Evolutionary conservation across 352 stramenopile species (phyloP).

Genomic region (Pythium inflatum): DNA sequence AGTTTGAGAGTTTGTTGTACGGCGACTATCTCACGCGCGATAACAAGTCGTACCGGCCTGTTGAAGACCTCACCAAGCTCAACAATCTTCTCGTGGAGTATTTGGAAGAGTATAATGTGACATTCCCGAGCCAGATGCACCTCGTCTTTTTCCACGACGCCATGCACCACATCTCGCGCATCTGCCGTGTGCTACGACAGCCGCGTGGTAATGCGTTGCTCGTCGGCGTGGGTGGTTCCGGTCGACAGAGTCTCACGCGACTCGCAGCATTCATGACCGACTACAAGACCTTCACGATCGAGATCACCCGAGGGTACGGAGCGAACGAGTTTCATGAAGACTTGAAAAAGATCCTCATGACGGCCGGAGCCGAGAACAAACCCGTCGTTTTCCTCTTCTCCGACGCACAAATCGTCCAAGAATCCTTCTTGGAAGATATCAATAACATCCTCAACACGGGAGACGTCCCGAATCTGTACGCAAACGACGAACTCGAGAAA

Average conservation of each 20-base stretch:
- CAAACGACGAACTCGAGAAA: constrained; percentile 90
- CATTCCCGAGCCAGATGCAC: constrained; percentile 92
- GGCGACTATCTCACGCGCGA: constrained; percentile 90
- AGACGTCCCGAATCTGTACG: constrained; percentile 94
- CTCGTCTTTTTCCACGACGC: constrained; percentile 96
- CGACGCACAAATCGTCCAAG: constrained; percentile 93
- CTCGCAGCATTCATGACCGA: constrained; percentile 92
- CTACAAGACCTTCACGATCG: constrained; percentile 92
- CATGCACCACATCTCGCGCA: constrained; percentile 93
- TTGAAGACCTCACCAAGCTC: constrained; percentile 70
- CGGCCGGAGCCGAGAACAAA: constrained; percentile 85
- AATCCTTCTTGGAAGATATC: constrained; percentile 95
- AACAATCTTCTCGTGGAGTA: constrained; percentile 88
- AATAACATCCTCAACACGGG: constrained; percentile 95
- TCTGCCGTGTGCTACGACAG: constrained; percentile 92
- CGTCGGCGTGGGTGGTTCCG: constrained; percentile 91
- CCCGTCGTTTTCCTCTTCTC: constrained; percentile 93
- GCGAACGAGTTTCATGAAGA: constrained; percentile 92
- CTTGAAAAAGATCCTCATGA: constrained; percentile 91
- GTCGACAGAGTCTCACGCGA: constrained; percentile 90
- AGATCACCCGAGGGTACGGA: constrained; percentile 93
- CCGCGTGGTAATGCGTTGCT: constrained; percentile 91
- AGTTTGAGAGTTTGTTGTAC: constrained; percentile 88
- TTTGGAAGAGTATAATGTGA: constrained; percentile 96
- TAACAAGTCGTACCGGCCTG: constrained; percentile 71